Conservation (phyloP, 2,329 filamentous ascomycete genomes). For the Fusarium illudens region DNA sequence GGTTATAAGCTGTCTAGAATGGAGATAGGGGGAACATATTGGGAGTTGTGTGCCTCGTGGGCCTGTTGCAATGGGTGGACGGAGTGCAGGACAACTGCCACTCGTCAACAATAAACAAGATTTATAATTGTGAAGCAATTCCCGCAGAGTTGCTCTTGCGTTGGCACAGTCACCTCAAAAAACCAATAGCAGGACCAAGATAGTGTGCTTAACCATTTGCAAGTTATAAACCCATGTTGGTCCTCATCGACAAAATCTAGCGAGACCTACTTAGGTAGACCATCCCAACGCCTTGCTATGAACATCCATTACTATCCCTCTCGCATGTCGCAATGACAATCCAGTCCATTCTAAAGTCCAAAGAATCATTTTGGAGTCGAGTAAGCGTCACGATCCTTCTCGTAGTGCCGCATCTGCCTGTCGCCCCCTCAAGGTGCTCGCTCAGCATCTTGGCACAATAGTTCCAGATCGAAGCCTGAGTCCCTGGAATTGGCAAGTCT, state of each 20-base stretch:
- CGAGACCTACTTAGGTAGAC: neutral
- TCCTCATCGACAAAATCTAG: neutral
- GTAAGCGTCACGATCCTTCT: neutral
- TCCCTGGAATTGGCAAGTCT: neutral
- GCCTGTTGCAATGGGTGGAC: neutral
- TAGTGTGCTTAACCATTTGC: neutral
- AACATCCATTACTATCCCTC: neutral
- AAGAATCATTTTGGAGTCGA: neutral
- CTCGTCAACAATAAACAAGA: neutral
- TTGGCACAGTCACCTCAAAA: neutral
- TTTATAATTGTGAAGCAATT: no score
- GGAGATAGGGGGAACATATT: fast-evolving
- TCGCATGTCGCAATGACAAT: neutral
- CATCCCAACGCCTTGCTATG: neutral
- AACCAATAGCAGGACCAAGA: neutral
- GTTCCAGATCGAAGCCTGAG: neutral
- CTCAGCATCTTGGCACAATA: neutral
- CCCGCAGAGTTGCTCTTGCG: no score
- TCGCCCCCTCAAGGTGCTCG: neutral
- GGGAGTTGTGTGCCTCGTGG: neutral
- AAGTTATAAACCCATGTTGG: neutral
- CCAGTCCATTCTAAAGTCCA: neutral
- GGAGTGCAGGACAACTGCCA: neutral
- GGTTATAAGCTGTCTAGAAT: neutral
- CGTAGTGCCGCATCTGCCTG: neutral